phyloP scores from a whole-genome alignment of 1,284 basidiomycete species.

The Ganoderma resinaceum region DNA sequence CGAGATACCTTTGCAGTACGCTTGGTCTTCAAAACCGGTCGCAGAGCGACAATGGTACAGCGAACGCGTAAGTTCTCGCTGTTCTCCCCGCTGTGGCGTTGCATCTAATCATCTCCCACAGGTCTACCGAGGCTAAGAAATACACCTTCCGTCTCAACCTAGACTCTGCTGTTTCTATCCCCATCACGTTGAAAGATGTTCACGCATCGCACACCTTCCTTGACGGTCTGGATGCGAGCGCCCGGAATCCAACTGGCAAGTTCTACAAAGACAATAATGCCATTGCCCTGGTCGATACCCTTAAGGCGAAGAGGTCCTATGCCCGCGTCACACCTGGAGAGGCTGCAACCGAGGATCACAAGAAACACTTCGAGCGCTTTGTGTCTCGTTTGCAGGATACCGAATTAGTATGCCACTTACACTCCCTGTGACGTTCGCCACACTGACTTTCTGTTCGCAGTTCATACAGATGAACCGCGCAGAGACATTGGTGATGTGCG shows the following conservation, averaged over 20 bases:
- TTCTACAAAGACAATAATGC: constrained; percentile 40
- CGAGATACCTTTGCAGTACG: constrained; percentile 1
- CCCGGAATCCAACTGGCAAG: constrained; percentile 35
- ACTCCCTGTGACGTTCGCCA: background rate
- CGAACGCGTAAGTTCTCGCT: constrained; percentile 13
- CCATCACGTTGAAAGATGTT: constrained; percentile 34
- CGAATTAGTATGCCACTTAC: constrained; percentile 32
- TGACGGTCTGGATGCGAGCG: constrained; percentile 24
- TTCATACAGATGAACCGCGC: constrained; percentile 38
- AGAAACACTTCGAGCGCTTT: constrained; percentile 36
- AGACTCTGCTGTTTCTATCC: constrained; percentile 32
- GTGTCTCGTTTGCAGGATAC: constrained; percentile 29
- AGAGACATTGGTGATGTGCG: constrained; percentile 36
- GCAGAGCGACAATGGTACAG: background rate
- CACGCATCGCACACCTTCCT: constrained; percentile 27
- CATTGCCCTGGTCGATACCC: constrained; percentile 28
- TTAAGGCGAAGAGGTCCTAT: constrained; percentile 32
- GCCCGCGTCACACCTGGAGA: constrained; percentile 30
- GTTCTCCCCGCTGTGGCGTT: background rate
- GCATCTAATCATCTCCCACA: constrained; percentile 1
- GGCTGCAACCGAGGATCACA: constrained; percentile 27
- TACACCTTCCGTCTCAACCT: constrained; percentile 30
- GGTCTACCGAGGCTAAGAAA: constrained; percentile 8
- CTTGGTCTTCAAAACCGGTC: constrained; percentile 16
- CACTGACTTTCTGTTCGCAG: constrained; percentile 18